phyloP scores from a whole-genome alignment of 495 filamentous ascomycete genomes.

The Xanthoparmelia taractica region DNA sequence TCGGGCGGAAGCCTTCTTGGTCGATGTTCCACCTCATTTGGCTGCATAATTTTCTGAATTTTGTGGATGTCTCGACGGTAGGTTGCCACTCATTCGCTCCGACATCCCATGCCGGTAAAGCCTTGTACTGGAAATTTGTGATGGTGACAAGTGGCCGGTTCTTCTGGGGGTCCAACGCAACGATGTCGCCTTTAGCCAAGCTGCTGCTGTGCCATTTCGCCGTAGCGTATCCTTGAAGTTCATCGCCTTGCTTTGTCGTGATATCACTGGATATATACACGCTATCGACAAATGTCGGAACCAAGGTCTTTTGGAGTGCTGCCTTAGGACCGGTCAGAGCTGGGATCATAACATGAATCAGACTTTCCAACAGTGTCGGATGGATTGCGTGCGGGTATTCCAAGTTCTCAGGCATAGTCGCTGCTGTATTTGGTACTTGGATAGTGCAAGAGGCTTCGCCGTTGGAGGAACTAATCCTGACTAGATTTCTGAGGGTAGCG shows the following conservation, averaged over 20 bases:
- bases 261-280: conserved; percentile 1
- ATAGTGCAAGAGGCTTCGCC: not conserved
- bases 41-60: not conserved
- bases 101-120: conserved; percentile 2
- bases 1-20: not conserved
- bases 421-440: not conserved
- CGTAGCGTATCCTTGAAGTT: conserved; percentile 6
- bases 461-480: not conserved
- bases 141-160: not conserved
- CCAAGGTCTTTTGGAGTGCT: conserved; percentile 5
- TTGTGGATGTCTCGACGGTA: not conserved
- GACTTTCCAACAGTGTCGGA: not conserved
- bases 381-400: conserved; percentile 1
- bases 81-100: conserved; percentile 2
- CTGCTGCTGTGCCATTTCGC: not conserved
- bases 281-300: conserved; percentile 1
- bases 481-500: not conserved
- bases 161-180: not conserved
- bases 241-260: not conserved
- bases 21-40: not conserved
- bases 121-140: not conserved
- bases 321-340: not conserved
- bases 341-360: not conserved
- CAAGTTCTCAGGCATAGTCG: conserved; percentile 5
- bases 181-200: not conserved